Base-by-base conservation (phyloP, 192 early-diverging fungal genomes). In the Rhizophlyctis rosea region DNA sequence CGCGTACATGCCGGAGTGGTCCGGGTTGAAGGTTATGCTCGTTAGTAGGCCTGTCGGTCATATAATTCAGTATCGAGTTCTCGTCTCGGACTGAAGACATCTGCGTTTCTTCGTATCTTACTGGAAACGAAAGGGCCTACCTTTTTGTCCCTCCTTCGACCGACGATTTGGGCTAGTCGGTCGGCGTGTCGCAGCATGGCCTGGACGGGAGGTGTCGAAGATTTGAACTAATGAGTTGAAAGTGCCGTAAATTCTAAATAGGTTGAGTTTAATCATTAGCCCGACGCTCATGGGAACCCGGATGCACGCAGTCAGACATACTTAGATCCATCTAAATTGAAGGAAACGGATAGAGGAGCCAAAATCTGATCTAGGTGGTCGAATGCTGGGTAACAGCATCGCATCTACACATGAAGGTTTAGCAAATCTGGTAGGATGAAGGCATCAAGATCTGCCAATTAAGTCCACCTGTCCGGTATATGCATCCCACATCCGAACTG, bases 401-500 rank as follows among this genome's bases (percentile, higher is more conserved):
- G 78, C 31, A 87, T 61, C 72, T 83, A 50, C 14, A n/a, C 49
- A 44, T 13, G 18, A 44, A 44, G 7, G 39, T 44, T 44, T 44
- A 44, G 39, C n/a, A n/a, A n/a, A n/a, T n/a, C n/a, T n/a, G n/a
- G n/a, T n/a, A n/a, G n/a, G n/a, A n/a, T n/a, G n/a, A n/a, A n/a
- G n/a, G n/a, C n/a, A n/a, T n/a, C n/a, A n/a, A n/a, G n/a, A n/a
- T n/a, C n/a, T n/a, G n/a, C n/a, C n/a, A n/a, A n/a, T n/a, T n/a
- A n/a, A n/a, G n/a, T n/a, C 9, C 56, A 34, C 84, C 49, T 82
- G 69, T 31, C 84, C 84, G 23, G 83, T 79, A 33, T 65, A 79
- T 0, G 78, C 79, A 68, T 91, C 89, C 80, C 91, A 89, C 57
- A 94, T 54, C 27, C 82, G 90, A 3, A 92, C 59, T 0, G 91